Evolutionary conservation across 176 grass and related monocot species (phyloP), one percentile per base, ranked within the genome.

Genomic region (Cenchrus fungigraminus): DNA sequence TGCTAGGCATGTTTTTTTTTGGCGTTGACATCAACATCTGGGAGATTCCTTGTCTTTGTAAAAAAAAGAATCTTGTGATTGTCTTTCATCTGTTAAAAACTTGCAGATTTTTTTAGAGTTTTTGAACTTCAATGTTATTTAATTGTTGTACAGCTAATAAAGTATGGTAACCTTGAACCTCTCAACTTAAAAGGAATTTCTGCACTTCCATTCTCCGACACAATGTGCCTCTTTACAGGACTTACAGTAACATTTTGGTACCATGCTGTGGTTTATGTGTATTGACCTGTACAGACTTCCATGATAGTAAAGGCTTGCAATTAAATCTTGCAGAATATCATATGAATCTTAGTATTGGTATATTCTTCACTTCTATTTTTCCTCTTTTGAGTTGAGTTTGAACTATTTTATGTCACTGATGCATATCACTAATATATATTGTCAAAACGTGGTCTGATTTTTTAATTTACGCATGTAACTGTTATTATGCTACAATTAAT

Each of bases 341-440:
- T 80, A 42, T 14, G 25, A 51, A 32, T 79, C 6, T 13, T 55
- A 20, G 20, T 65, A 29, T 56, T 61, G 53, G 8, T 79, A 31
- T 45, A 60, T 14, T 58, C 3, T 71, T 82, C 52, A 46, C 17
- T n/a, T 80, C 19, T 31, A 1, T 57, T 56, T 66, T 62, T 83
- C 0, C 0, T 46, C 3, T 4, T 49, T 85, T 76, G 9, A 65
- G 46, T 81, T 81, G 78, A 44, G 12, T 16, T 45, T 29, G 51
- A 80, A 44, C 65, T 57, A 15, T 76, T 81, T 53, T 76, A 66
- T 79, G 65, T 20, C 47, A 77, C 10, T 52, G 56, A 46, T 9
- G 47, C 76, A 59, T 61, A 50, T 68, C 34, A 44, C 1, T 63
- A 58, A 49, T 25, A 78, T 49, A 49, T 47, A 6, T 16, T 81